phyloP scores from a whole-genome alignment of 805 yeast genomes.

The Candida dendrica region DNA sequence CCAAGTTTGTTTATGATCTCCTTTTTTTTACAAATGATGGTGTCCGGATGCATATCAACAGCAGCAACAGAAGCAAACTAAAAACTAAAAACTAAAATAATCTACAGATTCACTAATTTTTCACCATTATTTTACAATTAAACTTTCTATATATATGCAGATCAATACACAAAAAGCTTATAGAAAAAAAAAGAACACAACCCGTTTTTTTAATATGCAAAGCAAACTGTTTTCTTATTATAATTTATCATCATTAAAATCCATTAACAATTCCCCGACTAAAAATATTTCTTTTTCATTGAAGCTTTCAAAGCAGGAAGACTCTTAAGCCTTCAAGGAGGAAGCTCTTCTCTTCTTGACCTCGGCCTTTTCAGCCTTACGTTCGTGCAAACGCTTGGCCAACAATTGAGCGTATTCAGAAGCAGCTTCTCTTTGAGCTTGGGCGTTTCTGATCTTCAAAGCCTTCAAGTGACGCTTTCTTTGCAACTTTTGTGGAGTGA shows the following conservation, averaged over 20 bases:
- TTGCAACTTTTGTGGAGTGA: constrained; percentile 98
- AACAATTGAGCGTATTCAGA: constrained; percentile 98
- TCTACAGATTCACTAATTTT: neutral
- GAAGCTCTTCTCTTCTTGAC: constrained; percentile 99
- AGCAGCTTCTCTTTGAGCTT: constrained; percentile 99
- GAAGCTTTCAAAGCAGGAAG: too few relatives aligned
- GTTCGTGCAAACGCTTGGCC: constrained; percentile 97
- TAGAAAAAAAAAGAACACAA: neutral
- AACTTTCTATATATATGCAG: neutral
- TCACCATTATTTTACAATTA: neutral
- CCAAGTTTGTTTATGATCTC: neutral
- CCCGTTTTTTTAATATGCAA: neutral
- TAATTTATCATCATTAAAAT: neutral
- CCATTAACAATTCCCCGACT: neutral
- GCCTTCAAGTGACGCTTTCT: constrained; percentile 97
- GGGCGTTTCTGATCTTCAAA: constrained; percentile 92
- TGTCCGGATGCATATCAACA: too few relatives aligned
- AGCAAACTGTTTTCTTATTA: neutral
- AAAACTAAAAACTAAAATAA: too few relatives aligned
- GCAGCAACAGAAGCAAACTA: too few relatives aligned
- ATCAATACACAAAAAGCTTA: neutral
- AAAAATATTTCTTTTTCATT: too few relatives aligned
- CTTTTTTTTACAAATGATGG: too few relatives aligned
- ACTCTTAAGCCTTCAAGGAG: constrained; percentile 87
- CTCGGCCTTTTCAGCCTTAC: constrained; percentile 98